Conservation (phyloP, 2,329 filamentous ascomycete species). For the Calonectria honghensis region DNA sequence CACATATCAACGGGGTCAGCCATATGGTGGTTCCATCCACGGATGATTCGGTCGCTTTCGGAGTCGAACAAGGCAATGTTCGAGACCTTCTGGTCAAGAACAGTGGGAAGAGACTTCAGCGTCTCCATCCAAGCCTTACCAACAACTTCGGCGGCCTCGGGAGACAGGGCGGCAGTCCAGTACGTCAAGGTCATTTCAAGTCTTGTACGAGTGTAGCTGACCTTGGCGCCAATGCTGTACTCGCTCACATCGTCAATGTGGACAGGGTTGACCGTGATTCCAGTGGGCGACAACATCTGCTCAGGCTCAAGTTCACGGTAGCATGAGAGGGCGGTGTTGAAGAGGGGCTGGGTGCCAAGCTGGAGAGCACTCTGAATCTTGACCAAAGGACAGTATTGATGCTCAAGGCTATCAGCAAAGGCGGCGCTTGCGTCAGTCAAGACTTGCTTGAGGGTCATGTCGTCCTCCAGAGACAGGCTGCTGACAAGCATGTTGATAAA, state of each 20-base stretch:
- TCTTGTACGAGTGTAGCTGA: constrained; percentile 7
- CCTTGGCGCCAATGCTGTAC: constrained; percentile 13
- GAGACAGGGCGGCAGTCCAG: constrained; percentile 13
- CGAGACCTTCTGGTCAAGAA: constrained; percentile 6
- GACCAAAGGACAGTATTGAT: constrained; percentile 8
- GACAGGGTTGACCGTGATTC: constrained; percentile 1
- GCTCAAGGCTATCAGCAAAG: constrained; percentile 1
- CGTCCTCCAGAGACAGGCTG: constrained; percentile 14
- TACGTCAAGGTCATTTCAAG: constrained; percentile 16
- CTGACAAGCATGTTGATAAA: constrained; percentile 23
- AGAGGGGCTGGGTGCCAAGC: constrained; percentile 6
- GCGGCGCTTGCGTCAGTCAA: background rate
- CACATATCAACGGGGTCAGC: constrained; percentile 2
- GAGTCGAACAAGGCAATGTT: background rate
- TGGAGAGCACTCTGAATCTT: constrained; percentile 14
- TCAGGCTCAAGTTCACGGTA: constrained; percentile 20
- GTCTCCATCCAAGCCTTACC: constrained; percentile 23
- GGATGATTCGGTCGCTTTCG: constrained; percentile 4
- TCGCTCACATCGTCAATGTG: constrained; percentile 20
- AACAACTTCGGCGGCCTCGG: constrained; percentile 6
- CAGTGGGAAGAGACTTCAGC: background rate
- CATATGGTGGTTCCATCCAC: constrained; percentile 18
- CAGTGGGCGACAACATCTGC: background rate
- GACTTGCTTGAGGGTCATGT: constrained; percentile 10
- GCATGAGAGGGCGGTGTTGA: constrained; percentile 16